These are phyloP conservation scores for Penicillium paxilli DNA, from an alignment of 495 filamentous ascomycete species.

Conservation along the genomic window DNA sequence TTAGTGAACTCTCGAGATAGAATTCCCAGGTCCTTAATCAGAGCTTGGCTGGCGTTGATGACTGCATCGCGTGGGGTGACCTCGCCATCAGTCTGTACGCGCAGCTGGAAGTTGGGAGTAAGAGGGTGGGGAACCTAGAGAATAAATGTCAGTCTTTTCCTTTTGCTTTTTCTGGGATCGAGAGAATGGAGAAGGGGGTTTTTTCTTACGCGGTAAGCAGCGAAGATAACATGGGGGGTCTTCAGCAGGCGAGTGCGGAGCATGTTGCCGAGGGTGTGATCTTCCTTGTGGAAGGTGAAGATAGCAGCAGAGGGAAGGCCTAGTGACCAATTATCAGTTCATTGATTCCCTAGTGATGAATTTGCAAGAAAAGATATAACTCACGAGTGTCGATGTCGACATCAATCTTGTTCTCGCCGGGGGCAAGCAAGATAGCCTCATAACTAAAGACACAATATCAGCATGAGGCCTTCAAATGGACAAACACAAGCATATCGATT, in stretches of 20 bases:
- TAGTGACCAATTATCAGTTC: conserved; percentile 31
- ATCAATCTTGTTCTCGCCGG: conserved; percentile 90
- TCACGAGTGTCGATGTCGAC: conserved; percentile 83
- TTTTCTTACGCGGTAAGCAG: conserved; percentile 76
- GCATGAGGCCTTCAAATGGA: too few relatives aligned
- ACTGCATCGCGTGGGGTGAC: conserved; percentile 85
- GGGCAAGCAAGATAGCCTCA: conserved; percentile 82
- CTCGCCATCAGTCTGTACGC: conserved; percentile 88
- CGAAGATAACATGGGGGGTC: conserved; percentile 75
- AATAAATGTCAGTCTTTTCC: conserved; percentile 5
- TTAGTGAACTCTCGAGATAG: conserved; percentile 88
- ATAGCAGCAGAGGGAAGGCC: conserved; percentile 80
- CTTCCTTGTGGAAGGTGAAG: conserved; percentile 94
- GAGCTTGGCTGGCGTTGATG: conserved; percentile 70
- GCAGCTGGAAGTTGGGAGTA: conserved; percentile 80
- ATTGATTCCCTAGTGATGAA: not conserved
- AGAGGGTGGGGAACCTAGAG: conserved; percentile 78
- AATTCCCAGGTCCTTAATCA: conserved; percentile 74
- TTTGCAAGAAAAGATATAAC: conserved; percentile 25
- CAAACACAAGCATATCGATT: too few relatives aligned
- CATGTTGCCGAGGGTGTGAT: conserved; percentile 93
- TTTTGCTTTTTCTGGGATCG: conserved; percentile 2
- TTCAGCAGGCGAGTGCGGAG: conserved; percentile 78
- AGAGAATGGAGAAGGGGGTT: not conserved
- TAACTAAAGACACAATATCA: conserved; percentile 56